A percentile compares a stretch with the other conserved stretches of the same genome.
These are phyloP conservation scores for Gracilaria gracilis DNA, from an alignment of 23 red algal genomes.

Conservation along the genomic window DNA sequence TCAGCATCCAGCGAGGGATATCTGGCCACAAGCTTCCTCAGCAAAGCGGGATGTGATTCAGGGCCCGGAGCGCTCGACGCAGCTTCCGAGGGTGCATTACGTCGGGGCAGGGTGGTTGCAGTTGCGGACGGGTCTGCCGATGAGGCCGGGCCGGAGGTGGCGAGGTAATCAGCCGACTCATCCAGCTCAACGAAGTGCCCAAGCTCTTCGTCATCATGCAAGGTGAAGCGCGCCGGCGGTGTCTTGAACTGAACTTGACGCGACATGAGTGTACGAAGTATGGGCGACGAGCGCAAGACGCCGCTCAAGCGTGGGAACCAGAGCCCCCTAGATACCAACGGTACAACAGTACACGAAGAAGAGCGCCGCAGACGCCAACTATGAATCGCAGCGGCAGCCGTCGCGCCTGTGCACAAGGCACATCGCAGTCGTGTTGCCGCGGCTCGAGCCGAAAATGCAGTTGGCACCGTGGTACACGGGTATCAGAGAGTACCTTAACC, in stretches of 20 bases:
- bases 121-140: neutral
- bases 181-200: conserved; percentile 17
- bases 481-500: too few species aligned
- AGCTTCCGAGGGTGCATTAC: neutral
- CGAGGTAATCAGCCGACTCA: conserved; percentile 8
- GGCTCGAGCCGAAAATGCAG: too few species aligned
- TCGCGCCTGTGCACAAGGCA: too few species aligned
- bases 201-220: conserved; percentile 24
- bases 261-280: neutral
- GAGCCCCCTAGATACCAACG: too few species aligned
- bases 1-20: conserved; percentile 27
- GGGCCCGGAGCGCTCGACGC: neutral
- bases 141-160: neutral
- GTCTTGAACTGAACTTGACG: neutral
- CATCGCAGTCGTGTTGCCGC: too few species aligned
- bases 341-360: too few species aligned
- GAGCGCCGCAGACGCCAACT: too few species aligned
- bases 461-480: too few species aligned
- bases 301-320: neutral
- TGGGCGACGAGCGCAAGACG: neutral
- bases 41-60: neutral
- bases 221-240: conserved; percentile 19
- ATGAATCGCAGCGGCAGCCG: too few species aligned
- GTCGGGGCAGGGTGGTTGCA: neutral
- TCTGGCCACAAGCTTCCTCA: conserved; percentile 14